These are phyloP conservation scores for Apostasia shenzhenica DNA, from an alignment of 106 monocot species.

Conservation along the genomic window DNA sequence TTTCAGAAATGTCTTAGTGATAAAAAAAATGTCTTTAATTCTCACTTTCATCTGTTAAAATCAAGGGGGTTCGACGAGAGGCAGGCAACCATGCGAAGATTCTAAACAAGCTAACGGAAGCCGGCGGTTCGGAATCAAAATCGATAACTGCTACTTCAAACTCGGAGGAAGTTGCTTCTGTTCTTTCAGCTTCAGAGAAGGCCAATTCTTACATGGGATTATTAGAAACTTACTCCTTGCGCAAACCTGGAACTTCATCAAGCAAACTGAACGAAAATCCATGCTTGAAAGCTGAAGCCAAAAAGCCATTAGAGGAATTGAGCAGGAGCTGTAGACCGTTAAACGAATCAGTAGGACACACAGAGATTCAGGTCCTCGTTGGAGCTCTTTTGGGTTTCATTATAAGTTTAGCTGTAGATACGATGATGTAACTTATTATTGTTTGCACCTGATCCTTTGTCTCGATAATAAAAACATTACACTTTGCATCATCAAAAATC, in stretches of 20 bases:
- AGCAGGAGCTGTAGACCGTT: constrained; percentile 8
- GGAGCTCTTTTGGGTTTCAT: constrained; percentile 54
- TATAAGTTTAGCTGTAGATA: constrained; percentile 35
- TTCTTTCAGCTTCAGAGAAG: constrained; percentile 13
- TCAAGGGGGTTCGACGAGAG: constrained; percentile 60
- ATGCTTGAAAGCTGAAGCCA: constrained; percentile 11
- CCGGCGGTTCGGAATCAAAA: constrained; percentile 14
- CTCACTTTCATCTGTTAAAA: not conserved
- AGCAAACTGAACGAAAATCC: not conserved
- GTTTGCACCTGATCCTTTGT: not conserved
- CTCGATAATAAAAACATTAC: not conserved
- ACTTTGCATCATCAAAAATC: no score
- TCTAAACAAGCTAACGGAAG: constrained; percentile 30
- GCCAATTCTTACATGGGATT: constrained; percentile 1
- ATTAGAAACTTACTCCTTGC: constrained; percentile 10
- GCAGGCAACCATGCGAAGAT: constrained; percentile 52
- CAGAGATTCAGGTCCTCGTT: constrained; percentile 45
- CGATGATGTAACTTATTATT: constrained; percentile 19
- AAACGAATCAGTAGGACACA: constrained; percentile 67
- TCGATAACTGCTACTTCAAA: constrained; percentile 16
- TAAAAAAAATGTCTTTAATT: not conserved
- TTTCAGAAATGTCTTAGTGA: not conserved
- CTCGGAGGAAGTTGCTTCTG: constrained; percentile 18
- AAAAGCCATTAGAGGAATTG: constrained; percentile 4
- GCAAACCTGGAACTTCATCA: not conserved